Base-by-base conservation (phyloP, 2,329 filamentous ascomycete species). In the Neofusicoccum umdonicola region DNA sequence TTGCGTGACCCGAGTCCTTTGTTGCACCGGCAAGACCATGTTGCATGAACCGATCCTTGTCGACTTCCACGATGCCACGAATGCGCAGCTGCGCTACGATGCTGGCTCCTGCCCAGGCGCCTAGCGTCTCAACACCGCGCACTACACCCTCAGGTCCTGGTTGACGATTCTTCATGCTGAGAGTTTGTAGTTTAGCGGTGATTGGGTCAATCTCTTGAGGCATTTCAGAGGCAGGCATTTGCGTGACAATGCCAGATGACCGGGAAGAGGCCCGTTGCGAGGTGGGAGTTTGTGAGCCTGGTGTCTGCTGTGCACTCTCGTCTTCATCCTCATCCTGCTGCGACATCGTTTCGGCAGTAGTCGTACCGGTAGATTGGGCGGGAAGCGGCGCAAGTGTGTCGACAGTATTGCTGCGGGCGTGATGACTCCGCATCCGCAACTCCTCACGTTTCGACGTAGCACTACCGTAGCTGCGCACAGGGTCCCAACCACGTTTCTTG, bases 31-130 rank as follows among this genome's bases (percentile, higher is more conserved):
- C 79, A 22, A 85, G 78, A 1, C 91, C 91, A 68, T 91, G 84
- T 69, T 87, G 86, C 51, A 88, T 74, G 83, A 91, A 94, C 39
- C 86, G 80, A 6, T 94, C 91, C 31, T 88, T 82, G 67, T 93
- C 90, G 19, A 93, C 80, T 35, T 88, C 85, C 2, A 89, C 88
- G 61, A 91, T 83, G 1, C 90, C 87, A 41, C 87, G 85, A 3
- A 92, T 82, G 64, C 88, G 89, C 65, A 93, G 79, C 68, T 89
- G 86, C 2, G 88, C 85, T 17, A 90, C 78, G 62, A 94, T 72
- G 73, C 90, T 92, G 3, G 87, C 90, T 11, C 91, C 91, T 19
- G 85, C 84, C 90, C 90, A 94, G 1, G 90, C 80, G 0, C 91
- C 91, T 1, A 93, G 77, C 0, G 88, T 88, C 67, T 91, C 87